A percentile compares a stretch with the other conserved stretches of the same genome.
Conservation (phyloP, 108 stramenopile species). For the Aurantiochytrium sp. region DNA sequence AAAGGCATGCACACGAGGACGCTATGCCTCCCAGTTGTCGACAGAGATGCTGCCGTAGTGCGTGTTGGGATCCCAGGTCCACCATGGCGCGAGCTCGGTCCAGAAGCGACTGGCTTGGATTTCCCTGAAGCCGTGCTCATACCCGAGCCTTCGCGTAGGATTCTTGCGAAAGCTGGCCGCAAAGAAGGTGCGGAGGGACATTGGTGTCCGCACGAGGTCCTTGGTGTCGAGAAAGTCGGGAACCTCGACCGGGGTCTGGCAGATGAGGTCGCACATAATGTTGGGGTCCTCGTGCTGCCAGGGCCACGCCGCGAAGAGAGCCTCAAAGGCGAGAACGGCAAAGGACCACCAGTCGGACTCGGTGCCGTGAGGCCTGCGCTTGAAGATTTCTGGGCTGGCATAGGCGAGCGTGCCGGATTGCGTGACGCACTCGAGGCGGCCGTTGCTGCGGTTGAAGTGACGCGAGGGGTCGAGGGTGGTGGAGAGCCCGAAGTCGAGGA, state of each 20-base stretch:
- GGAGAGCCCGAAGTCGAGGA: slow-evolving; percentile 43
- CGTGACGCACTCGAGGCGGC: slow-evolving; percentile 28
- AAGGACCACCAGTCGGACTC: slow-evolving; percentile 30
- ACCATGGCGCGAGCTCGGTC: not conserved
- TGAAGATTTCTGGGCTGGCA: not conserved
- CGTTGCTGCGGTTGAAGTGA: not conserved
- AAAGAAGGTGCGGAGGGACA: not conserved
- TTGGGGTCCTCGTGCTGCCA: not conserved
- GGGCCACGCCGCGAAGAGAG: not conserved
- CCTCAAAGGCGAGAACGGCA: not conserved
- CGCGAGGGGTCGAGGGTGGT: not conserved
- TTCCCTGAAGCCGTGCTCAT: not conserved
- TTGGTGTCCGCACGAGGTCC: not conserved
- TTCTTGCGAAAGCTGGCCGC: not conserved
- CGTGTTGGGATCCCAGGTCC: not conserved
- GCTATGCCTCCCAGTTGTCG: not conserved
- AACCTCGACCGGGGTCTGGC: not conserved
- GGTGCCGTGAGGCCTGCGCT: slow-evolving; percentile 7
- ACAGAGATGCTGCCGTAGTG: not conserved
- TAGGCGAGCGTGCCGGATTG: not conserved
- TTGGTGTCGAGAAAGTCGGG: not conserved
- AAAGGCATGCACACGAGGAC: too few relatives aligned
- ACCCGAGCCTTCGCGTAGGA: not conserved
- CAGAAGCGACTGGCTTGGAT: not conserved
- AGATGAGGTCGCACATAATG: slow-evolving; percentile 11